phyloP scores from a whole-genome alignment of 768 basidiomycete species.

The Daedalea quercina region DNA sequence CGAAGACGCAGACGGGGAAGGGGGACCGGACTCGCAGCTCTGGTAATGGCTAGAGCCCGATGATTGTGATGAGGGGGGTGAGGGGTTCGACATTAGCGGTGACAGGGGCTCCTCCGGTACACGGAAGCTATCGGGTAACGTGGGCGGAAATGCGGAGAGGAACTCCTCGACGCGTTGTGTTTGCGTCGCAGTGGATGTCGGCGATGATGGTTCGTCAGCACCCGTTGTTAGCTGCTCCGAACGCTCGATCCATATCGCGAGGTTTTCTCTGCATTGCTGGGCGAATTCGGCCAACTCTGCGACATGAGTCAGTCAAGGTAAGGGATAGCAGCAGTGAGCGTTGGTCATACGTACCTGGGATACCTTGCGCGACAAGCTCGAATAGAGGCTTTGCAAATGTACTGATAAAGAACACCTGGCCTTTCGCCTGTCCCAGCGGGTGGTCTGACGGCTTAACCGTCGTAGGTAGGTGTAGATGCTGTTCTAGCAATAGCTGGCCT shows the following conservation, averaged over 20 bases:
- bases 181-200: constrained; percentile 5
- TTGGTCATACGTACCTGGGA: constrained; percentile 54
- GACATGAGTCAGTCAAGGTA: background rate
- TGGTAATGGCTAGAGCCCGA: constrained; percentile 18
- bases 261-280: constrained; percentile 61
- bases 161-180: constrained; percentile 31
- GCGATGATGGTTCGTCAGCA: background rate
- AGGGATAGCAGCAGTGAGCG: background rate
- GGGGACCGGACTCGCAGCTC: constrained; percentile 19
- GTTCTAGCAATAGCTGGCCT: constrained; percentile 82
- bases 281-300: constrained; percentile 66
- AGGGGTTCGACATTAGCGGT: constrained; percentile 10
- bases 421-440: constrained; percentile 61
- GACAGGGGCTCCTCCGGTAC: constrained; percentile 17
- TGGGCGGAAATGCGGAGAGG: constrained; percentile 48
- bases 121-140: constrained; percentile 39
- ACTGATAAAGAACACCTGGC: constrained; percentile 86
- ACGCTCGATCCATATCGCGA: constrained; percentile 60
- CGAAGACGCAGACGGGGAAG: constrained; percentile 12
- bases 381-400: constrained; percentile 81
- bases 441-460: constrained; percentile 42
- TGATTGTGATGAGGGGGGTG: constrained; percentile 14
- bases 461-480: constrained; percentile 62
- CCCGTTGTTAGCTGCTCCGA: constrained; percentile 31
- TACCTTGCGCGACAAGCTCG: constrained; percentile 59